Percentiles rank a stretch among this genome's conserved stretches.
phyloP scores from a whole-genome alignment of 495 filamentous ascomycete species.

The Hypoxylon cercidicola region DNA sequence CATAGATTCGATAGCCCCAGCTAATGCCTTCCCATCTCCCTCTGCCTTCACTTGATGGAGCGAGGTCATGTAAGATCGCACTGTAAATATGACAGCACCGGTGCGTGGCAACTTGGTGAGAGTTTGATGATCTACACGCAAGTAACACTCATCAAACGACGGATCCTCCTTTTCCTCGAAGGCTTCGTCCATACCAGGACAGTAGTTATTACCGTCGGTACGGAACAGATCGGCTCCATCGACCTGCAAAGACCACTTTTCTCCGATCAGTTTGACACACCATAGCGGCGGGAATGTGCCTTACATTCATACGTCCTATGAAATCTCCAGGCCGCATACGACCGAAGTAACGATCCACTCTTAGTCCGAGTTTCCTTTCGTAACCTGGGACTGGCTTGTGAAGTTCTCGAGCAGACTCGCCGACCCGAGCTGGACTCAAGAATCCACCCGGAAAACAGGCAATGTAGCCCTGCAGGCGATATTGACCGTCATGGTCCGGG shows the following conservation, averaged over 20 bases:
- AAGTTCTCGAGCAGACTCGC: slow-evolving; percentile 56
- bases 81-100: slow-evolving; percentile 71
- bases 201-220: slow-evolving; percentile 35
- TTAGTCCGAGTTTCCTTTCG: slow-evolving; percentile 67
- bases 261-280: not conserved
- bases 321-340: slow-evolving; percentile 60
- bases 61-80: slow-evolving; percentile 78
- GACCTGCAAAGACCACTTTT: slow-evolving; percentile 36
- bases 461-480: slow-evolving; percentile 39
- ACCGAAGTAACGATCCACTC: slow-evolving; percentile 76
- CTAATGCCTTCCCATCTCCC: slow-evolving; percentile 68
- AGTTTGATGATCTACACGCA: slow-evolving; percentile 76
- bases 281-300: not conserved
- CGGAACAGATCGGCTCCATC: slow-evolving; percentile 36
- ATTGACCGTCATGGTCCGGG: slow-evolving; percentile 22
- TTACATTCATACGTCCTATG: slow-evolving; percentile 60
- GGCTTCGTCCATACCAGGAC: slow-evolving; percentile 18
- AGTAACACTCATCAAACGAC: slow-evolving; percentile 34
- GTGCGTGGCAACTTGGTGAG: slow-evolving; percentile 73
- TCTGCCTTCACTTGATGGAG: slow-evolving; percentile 70
- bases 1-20: slow-evolving; percentile 72
- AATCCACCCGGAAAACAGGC: slow-evolving; percentile 41
- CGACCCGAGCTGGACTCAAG: slow-evolving; percentile 32
- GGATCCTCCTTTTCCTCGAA: slow-evolving; percentile 27
- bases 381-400: slow-evolving; percentile 73